Evolutionary conservation across 2,329 filamentous ascomycete genomes (phyloP), one percentile per base, ranked within the genome.

Genomic region (Aspergillus ochraceoroseus): DNA sequence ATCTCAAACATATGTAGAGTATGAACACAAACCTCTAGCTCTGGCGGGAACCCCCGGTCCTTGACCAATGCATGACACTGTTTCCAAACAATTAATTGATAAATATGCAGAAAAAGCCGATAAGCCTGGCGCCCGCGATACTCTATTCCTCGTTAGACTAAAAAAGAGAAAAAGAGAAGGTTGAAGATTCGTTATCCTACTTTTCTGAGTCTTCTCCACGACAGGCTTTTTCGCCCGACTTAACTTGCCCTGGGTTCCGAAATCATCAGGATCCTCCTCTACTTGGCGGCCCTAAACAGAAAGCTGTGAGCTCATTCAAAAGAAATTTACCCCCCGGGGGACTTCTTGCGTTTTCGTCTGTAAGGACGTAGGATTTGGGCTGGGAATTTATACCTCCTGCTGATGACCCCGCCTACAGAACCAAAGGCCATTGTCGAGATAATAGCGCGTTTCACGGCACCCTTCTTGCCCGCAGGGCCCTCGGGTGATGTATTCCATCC

Each of bases 391-490:
- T 66, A 86, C 84, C 66, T 87, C 80, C 53, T 89, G 81, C 52
- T 82, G 79, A 68, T 94, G 87, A 20, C 87, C 87, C 51, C 85
- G 82, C 48, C 82, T 74, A 64, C 87, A 94, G 62, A 86, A 94
- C 47, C 82, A 79, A 43, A 82, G 76, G 3, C 87, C 86, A 63
- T 85, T 84, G 51, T 88, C 80, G 20, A 82, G 70, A 57, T 86
- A 85, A 67, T 83, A 87, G 47, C 76, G 76, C 28, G 74, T 75
- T 36, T 84, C 83, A 44, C 83, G 82, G 59, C 87, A 94, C 55
- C 77, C 75, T 47, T 77, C 74, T 47, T 76, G 68, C 33, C 73
- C 74, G 53, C 76, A 80, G 34, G 58, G 58, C 45, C 71, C 70
- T 47, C 67, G 69, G 39, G 64, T 66, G 39, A 59, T 58, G 53